phyloP scores from a whole-genome alignment of 495 filamentous ascomycete genomes.

The Thermochaetoides thermophila region DNA sequence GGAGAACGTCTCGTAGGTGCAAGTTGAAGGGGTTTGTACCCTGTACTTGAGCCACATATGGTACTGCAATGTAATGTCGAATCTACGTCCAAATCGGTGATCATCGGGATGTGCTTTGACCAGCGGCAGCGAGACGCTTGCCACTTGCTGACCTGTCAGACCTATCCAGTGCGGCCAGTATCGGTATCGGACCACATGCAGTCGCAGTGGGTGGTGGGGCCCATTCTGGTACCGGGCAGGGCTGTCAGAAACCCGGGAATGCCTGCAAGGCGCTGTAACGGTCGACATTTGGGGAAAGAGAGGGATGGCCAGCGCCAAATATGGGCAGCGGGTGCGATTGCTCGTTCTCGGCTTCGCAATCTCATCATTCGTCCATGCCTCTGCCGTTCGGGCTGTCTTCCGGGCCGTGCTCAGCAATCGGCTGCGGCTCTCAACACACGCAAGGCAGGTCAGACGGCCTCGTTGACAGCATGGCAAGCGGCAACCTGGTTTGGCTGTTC shows the following conservation, averaged over 20 bases:
- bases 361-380: not conserved
- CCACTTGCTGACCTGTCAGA: no score
- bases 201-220: slow-evolving; percentile 4
- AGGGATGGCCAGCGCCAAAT: not conserved
- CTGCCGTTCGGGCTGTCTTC: no score
- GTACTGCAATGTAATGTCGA: no score
- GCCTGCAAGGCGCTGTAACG: slow-evolving; percentile 2
- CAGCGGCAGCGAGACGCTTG: no score
- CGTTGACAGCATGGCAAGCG: not conserved
- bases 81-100: no score
- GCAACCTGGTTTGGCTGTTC: slow-evolving; percentile 6
- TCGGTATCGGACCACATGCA: not conserved
- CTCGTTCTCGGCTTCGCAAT: not conserved
- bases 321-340: no score
- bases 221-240: slow-evolving; percentile 12
- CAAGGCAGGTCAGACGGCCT: slow-evolving; percentile 11
- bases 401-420: no score
- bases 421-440: no score
- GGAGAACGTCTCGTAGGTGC: no score
- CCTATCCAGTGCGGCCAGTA: not conserved
- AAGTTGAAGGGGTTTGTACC: no score
- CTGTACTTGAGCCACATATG: no score
- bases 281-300: not conserved
- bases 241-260: slow-evolving; percentile 6
- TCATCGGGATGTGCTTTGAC: no score